phyloP scores from a whole-genome alignment of 2,329 filamentous ascomycete genomes.

The Penicillium hesseltinei region DNA sequence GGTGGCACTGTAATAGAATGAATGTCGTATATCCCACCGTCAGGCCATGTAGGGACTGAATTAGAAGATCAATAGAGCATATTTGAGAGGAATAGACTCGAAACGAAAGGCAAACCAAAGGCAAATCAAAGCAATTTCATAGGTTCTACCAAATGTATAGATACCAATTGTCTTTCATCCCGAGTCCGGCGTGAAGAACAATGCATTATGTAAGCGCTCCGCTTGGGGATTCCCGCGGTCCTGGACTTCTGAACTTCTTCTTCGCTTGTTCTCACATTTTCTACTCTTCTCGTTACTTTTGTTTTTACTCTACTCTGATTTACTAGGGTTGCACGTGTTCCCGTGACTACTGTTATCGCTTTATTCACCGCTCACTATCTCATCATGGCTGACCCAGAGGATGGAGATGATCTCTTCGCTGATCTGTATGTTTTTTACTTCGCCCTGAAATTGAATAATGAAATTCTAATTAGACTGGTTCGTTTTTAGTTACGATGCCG shows the following conservation, averaged over 20 bases:
- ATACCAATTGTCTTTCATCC: neutral
- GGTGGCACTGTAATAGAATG: slow-evolving; percentile 16
- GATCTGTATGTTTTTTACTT: slow-evolving; percentile 67
- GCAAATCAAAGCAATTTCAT: neutral
- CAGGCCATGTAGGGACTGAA: slow-evolving; percentile 14
- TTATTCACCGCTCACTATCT: neutral
- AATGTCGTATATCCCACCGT: slow-evolving; percentile 13
- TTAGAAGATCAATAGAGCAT: slow-evolving; percentile 4
- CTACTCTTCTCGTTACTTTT: neutral
- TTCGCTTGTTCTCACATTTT: slow-evolving; percentile 3
- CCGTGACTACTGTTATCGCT: neutral
- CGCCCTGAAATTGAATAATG: neutral
- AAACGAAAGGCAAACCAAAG: neutral
- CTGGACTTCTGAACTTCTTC: slow-evolving; percentile 18
- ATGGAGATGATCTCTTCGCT: slow-evolving; percentile 92
- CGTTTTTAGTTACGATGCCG: slow-evolving; percentile 62
- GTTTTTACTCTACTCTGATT: neutral
- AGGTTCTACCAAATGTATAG: neutral
- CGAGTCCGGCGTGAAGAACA: neutral
- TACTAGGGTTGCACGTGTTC: neutral
- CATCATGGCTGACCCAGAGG: slow-evolving; percentile 75
- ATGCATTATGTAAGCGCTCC: slow-evolving; percentile 20
- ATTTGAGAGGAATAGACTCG: neutral
- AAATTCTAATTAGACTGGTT: slow-evolving; percentile 10
- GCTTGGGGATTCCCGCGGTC: slow-evolving; percentile 14